Evolutionary conservation across 495 filamentous ascomycete genomes (phyloP), one percentile per base, ranked within the genome.

Genomic region (Hypoxylon intermedium): DNA sequence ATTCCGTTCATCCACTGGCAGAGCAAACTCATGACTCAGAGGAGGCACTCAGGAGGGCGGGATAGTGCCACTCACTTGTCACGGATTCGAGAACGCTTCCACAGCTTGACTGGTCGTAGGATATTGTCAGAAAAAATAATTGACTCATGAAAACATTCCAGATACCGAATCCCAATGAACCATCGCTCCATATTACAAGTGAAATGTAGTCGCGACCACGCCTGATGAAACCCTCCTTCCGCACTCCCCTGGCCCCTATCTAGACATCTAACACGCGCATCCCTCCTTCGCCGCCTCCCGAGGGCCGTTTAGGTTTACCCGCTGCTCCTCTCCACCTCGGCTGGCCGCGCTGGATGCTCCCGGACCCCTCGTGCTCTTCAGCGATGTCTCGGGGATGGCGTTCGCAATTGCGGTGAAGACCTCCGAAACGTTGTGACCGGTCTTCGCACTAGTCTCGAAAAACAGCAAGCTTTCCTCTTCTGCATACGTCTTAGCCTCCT

Each of bases 321-420:
- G 82, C 58, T 85, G 84, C 60, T 83, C 80, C 51, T 89, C 88
- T 6, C 79, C 78, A n/a, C 74, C 76, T 53, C 75, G 64, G 60
- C 74, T 74, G 30, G 52, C 77, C 13, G 82, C 82, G 30, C 81
- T 82, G 21, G 87, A 81, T 20, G 83, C 83, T 13, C 83, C 85
- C 15, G 83, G 75, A 9, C 86, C 89, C 41, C 91, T 85, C 31
- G 87, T 82, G 30, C 88, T 91, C 84, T 97, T 98, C 75, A 98
- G 79, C 59, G 89, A 94, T 58, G 91, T 94, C 77, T 98, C 94
- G 0, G 94, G 93, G 57, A 98, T 98, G 20, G 92, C 91, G 69
- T 96, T 96, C 52, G 93, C 93, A 71, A 98, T 97, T n/a, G 93
- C 93, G 40, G 93, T 96, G 73, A 98, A 98, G 18, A 98, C 94